phyloP scores from a whole-genome alignment of 306 rosid genomes.

The Cucumis hystrix region DNA sequence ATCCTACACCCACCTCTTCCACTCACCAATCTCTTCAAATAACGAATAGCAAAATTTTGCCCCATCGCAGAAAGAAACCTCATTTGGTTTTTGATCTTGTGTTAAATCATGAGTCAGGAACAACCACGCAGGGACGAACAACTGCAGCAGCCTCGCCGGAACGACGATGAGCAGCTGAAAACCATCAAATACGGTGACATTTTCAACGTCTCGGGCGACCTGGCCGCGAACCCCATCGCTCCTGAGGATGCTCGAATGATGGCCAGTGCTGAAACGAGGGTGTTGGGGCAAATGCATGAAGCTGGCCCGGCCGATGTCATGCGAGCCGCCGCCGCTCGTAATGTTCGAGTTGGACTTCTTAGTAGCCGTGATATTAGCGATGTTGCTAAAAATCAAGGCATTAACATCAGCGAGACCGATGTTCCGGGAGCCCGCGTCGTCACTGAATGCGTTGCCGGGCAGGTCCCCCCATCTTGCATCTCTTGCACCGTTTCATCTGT shows the following conservation, averaged over 20 bases:
- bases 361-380: slow-evolving; percentile 31
- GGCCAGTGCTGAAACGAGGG: slow-evolving; percentile 48
- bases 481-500: background rate
- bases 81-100: background rate
- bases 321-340: slow-evolving; percentile 53
- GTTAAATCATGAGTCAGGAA: slow-evolving; percentile 35
- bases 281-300: slow-evolving; percentile 40
- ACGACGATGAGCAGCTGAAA: background rate
- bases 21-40: background rate
- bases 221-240: slow-evolving; percentile 37
- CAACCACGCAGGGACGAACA: slow-evolving; percentile 23
- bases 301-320: slow-evolving; percentile 47
- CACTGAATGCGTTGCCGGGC: slow-evolving; percentile 59
- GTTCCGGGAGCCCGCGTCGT: slow-evolving; percentile 41
- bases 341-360: slow-evolving; percentile 40
- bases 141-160: slow-evolving; percentile 28
- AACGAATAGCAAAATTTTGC: background rate
- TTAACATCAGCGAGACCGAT: slow-evolving; percentile 32
- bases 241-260: slow-evolving; percentile 73
- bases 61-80: background rate
- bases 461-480: slow-evolving; percentile 16
- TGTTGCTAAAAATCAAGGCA: slow-evolving; percentile 34
- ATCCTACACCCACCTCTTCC: background rate
- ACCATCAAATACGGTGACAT: slow-evolving; percentile 59
- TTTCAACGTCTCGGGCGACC: slow-evolving; percentile 43